These are phyloP conservation scores for Kurtzmaniella quercitrusa DNA, from an alignment of 1,139 yeast genomes.

Conservation along the genomic window DNA sequence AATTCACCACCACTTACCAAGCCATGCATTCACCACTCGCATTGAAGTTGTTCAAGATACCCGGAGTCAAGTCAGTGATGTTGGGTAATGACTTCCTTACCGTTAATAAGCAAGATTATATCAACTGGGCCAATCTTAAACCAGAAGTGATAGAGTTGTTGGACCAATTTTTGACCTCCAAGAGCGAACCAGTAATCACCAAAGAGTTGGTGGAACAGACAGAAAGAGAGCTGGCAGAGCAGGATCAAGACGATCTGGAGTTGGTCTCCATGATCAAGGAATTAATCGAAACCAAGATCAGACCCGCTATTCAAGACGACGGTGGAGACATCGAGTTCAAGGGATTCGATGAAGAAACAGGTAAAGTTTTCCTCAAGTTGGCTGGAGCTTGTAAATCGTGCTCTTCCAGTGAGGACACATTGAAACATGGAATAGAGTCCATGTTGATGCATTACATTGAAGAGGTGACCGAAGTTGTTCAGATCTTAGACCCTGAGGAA, in stretches of 20 bases:
- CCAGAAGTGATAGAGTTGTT: slow-evolving; percentile 42
- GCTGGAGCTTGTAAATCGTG: slow-evolving; percentile 85
- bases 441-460: slow-evolving; percentile 85
- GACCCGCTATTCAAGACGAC: slow-evolving; percentile 72
- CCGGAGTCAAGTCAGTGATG: slow-evolving; percentile 85
- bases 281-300: slow-evolving; percentile 54
- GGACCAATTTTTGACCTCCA: slow-evolving; percentile 32
- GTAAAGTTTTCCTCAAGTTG: slow-evolving; percentile 67
- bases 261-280: slow-evolving; percentile 56
- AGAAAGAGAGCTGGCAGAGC: slow-evolving; percentile 26
- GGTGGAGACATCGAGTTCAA: slow-evolving; percentile 78
- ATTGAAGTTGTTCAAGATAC: slow-evolving; percentile 67
- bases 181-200: slow-evolving; percentile 48
- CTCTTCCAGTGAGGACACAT: slow-evolving; percentile 70
- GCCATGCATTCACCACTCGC: slow-evolving; percentile 83
- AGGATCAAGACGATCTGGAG: slow-evolving; percentile 44
- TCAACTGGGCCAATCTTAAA: slow-evolving; percentile 43
- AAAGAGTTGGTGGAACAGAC: slow-evolving; percentile 38
- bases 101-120: slow-evolving; percentile 43
- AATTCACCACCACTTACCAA: slow-evolving; percentile 67
- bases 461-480: slow-evolving; percentile 73
- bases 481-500: slow-evolving; percentile 50
- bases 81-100: slow-evolving; percentile 62
- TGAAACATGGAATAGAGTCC: slow-evolving; percentile 75
- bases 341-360: slow-evolving; percentile 64